Percentiles rank a stretch among this genome's conserved stretches.
Evolutionary conservation across 2,329 filamentous ascomycete species (phyloP).

Genomic region (Colletotrichum horii): DNA sequence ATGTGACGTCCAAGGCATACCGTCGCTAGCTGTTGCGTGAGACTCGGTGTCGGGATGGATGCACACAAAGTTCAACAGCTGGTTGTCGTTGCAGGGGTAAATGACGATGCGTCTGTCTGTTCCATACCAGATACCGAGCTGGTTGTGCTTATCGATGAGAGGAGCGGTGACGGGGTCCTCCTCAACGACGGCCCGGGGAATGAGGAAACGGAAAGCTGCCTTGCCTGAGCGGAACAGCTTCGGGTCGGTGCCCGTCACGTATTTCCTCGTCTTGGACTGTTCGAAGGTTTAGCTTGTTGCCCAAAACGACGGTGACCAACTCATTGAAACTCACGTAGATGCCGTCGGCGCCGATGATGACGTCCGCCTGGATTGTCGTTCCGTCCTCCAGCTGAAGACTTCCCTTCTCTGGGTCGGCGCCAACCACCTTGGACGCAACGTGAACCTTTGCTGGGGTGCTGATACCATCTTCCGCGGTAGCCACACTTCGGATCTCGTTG

Average conservation of each 20-base stretch:
- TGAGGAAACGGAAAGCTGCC: constrained; percentile 60
- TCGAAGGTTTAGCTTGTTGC: background rate
- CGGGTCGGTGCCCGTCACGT: constrained; percentile 23
- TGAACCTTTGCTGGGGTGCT: constrained; percentile 42
- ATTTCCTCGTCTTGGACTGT: constrained; percentile 27
- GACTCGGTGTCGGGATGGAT: constrained; percentile 54
- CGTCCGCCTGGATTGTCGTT: constrained; percentile 45
- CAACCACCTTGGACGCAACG: constrained; percentile 45
- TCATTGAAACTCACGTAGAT: constrained; percentile 42
- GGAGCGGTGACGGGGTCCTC: constrained; percentile 37
- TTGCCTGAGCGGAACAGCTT: constrained; percentile 52
- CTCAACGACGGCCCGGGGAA: constrained; percentile 36
- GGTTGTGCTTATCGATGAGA: constrained; percentile 31
- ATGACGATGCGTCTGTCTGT: constrained; percentile 48
- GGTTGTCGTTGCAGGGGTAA: constrained; percentile 52
- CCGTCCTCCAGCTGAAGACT: constrained; percentile 52
- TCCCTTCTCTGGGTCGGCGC: constrained; percentile 44
- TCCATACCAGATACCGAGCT: constrained; percentile 44
- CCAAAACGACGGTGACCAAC: background rate
- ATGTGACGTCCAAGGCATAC: constrained; percentile 24
- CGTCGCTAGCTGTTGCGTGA: constrained; percentile 32
- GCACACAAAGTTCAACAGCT: constrained; percentile 52
- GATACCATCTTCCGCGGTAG: constrained; percentile 37
- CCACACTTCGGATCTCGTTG: constrained; percentile 49
- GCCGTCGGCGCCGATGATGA: constrained; percentile 61